Percentiles rank a stretch among this genome's conserved stretches.
These are phyloP conservation scores for Corylus heterophylla DNA, from an alignment of 306 rosid genomes.

Conservation along the genomic window DNA sequence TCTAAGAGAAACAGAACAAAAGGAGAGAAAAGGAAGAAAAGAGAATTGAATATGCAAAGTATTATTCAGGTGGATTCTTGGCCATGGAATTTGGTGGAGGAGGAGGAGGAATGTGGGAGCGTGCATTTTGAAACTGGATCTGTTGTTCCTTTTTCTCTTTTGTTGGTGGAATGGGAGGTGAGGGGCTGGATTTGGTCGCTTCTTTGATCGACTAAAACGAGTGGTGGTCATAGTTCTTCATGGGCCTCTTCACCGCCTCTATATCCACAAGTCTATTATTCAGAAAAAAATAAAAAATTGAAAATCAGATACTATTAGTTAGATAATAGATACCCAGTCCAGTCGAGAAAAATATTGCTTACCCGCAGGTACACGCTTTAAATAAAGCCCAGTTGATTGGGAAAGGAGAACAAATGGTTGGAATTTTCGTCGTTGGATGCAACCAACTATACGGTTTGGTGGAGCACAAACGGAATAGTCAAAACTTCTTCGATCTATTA, in stretches of 20 bases:
- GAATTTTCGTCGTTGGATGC: background rate
- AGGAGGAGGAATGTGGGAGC: constrained; percentile 27
- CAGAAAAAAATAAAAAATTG: background rate
- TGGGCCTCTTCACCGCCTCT: constrained; percentile 10
- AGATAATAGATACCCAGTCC: constrained; percentile 2
- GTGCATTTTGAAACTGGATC: constrained; percentile 33
- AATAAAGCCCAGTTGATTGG: background rate
- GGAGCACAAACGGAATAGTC: too few species aligned
- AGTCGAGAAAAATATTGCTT: background rate
- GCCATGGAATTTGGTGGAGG: constrained; percentile 48
- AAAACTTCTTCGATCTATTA: too few species aligned
- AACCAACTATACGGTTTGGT: background rate
- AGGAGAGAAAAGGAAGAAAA: background rate
- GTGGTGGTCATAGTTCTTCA: constrained; percentile 44
- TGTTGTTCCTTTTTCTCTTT: background rate
- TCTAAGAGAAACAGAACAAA: constrained; percentile 7
- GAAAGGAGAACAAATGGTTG: too few species aligned
- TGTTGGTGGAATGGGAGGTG: constrained; percentile 23
- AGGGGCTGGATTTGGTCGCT: constrained; percentile 47
- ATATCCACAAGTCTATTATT: background rate
- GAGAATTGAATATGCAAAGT: constrained; percentile 18
- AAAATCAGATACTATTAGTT: background rate
- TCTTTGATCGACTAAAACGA: constrained; percentile 39
- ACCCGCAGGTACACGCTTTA: background rate
- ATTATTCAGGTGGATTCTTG: constrained; percentile 57